Evolutionary conservation across 2,329 filamentous ascomycete genomes (phyloP).

Genomic region (Metarhizium rileyi): DNA sequence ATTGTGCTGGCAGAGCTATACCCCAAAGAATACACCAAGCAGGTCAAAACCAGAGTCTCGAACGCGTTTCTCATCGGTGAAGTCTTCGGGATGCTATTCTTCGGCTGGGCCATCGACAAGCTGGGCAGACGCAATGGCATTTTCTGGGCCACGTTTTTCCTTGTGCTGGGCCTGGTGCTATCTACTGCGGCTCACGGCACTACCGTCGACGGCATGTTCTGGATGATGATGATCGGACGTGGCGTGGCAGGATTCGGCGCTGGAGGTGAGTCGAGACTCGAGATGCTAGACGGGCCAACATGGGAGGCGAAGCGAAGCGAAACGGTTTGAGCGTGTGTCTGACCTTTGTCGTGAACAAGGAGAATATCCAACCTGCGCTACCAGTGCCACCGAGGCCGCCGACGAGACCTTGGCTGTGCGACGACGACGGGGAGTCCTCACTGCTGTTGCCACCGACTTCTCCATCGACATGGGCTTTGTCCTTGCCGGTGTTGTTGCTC

Average conservation of each 20-base stretch:
- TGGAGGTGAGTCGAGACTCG: conserved; percentile 17
- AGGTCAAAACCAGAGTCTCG: conserved; percentile 27
- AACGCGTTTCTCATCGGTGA: conserved; percentile 31
- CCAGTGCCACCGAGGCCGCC: conserved; percentile 18
- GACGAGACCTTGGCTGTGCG: conserved; percentile 18
- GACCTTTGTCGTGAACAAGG: conserved; percentile 10
- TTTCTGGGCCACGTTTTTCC: conserved; percentile 32
- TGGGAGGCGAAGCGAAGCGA: too few relatives aligned
- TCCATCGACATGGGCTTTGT: conserved; percentile 25
- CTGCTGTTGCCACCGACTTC: conserved; percentile 33
- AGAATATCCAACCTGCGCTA: conserved; percentile 21
- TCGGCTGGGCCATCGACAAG: conserved; percentile 33
- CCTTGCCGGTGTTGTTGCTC: conserved; percentile 30
- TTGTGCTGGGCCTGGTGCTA: conserved; percentile 35
- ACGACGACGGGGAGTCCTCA: conserved; percentile 18
- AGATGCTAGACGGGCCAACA: not conserved
- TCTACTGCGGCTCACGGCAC: conserved; percentile 32
- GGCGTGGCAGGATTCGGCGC: conserved; percentile 38
- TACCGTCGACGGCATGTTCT: conserved; percentile 35
- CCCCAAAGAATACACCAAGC: conserved; percentile 20
- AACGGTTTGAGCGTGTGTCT: too few relatives aligned
- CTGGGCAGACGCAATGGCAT: conserved; percentile 36
- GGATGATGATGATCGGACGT: conserved; percentile 39
- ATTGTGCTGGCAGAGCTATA: conserved; percentile 21
- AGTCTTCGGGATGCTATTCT: conserved; percentile 29